Evolutionary conservation across 148 eudicot species (phyloP).

Genomic region (Euryodendron excelsum): DNA sequence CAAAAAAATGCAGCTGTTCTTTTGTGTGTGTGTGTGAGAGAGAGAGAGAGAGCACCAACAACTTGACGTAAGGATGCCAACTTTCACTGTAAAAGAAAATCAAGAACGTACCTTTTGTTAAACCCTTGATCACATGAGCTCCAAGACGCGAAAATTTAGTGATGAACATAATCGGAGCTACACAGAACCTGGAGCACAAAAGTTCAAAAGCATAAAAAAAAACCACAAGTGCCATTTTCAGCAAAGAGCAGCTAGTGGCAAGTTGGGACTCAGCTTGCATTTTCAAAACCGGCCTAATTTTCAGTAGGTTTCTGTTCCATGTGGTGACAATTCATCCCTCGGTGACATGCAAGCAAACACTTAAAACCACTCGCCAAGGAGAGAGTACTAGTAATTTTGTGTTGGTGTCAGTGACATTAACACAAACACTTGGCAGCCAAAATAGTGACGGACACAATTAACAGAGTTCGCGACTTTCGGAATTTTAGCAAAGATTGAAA

Average conservation of each 20-base stretch:
- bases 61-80: background rate
- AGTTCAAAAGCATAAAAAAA: background rate
- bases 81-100: background rate
- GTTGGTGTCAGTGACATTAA: background rate
- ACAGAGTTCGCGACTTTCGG: background rate
- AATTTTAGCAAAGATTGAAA: too few relatives aligned
- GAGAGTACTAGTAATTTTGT: background rate
- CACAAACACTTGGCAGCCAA: constrained; percentile 8
- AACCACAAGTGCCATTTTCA: background rate
- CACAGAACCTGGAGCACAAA: constrained; percentile 9
- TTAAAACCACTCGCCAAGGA: background rate
- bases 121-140: constrained; percentile 11
- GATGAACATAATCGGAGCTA: constrained; percentile 11
- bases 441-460: background rate
- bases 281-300: background rate
- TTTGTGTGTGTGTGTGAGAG: too few relatives aligned
- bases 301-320: background rate
- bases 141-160: constrained; percentile 23
- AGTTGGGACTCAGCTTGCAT: background rate
- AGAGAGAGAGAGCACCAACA: background rate
- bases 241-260: background rate
- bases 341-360: background rate
- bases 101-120: constrained; percentile 12
- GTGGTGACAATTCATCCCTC: background rate
- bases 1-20: background rate